These are phyloP conservation scores for Trichomonascaceae sp. DNA, from an alignment of 1,139 yeast genomes.

Conservation along the genomic window DNA sequence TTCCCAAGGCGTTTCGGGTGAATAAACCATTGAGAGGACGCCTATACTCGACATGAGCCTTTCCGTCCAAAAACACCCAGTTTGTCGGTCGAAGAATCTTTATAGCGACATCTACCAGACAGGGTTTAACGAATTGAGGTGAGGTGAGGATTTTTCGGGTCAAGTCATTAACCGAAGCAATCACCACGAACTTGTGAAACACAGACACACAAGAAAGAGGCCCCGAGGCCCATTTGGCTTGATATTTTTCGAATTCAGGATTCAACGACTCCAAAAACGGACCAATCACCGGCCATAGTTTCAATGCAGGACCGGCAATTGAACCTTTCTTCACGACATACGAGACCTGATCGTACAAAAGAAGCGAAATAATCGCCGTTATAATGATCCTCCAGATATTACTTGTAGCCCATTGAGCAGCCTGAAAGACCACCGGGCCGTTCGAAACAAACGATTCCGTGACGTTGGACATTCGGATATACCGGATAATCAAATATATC, in stretches of 20 bases:
- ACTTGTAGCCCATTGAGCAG: neutral
- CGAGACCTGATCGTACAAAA: constrained; percentile 73
- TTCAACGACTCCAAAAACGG: constrained; percentile 94
- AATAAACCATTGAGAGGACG: constrained; percentile 84
- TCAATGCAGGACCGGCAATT: constrained; percentile 83
- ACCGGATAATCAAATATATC: no score
- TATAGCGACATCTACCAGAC: constrained; percentile 94
- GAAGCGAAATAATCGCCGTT: constrained; percentile 44
- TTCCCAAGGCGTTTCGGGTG: constrained; percentile 73
- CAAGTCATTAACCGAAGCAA: constrained; percentile 85
- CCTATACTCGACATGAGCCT: constrained; percentile 89
- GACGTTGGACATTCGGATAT: constrained; percentile 4
- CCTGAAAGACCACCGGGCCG: constrained; percentile 1
- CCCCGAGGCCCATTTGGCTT: constrained; percentile 91
- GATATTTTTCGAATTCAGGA: constrained; percentile 91
- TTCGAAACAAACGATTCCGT: neutral
- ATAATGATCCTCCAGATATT: constrained; percentile 43
- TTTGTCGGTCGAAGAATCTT: constrained; percentile 90
- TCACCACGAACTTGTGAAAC: constrained; percentile 94
- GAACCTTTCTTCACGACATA: constrained; percentile 76
- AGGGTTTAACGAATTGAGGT: constrained; percentile 86
- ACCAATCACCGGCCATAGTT: constrained; percentile 91
- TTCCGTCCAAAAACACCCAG: constrained; percentile 97
- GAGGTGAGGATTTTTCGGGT: constrained; percentile 84
- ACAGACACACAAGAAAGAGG: constrained; percentile 93